These are phyloP conservation scores for Dipodascopsis uninucleata DNA, from an alignment of 805 yeast genomes.

Conservation along the genomic window DNA sequence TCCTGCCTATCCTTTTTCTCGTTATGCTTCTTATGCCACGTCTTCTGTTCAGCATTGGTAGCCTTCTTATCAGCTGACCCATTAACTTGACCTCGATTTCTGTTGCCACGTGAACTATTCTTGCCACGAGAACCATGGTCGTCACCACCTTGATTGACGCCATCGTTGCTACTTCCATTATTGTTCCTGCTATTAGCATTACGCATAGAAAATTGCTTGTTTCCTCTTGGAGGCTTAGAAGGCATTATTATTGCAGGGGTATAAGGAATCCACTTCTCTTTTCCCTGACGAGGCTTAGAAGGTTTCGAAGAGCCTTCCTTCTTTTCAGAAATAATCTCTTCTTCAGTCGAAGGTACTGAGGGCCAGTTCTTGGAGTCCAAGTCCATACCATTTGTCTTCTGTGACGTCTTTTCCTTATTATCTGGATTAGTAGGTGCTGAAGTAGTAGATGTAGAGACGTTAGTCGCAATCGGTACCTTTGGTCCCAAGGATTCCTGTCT, in stretches of 20 bases:
- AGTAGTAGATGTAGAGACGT: conserved; percentile 11
- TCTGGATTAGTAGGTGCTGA: conserved; percentile 32
- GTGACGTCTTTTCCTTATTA: conserved; percentile 26
- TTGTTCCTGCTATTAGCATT: conserved; percentile 6
- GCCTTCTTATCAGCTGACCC: conserved; percentile 20
- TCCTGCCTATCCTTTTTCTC: conserved; percentile 12
- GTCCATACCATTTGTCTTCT: conserved; percentile 25
- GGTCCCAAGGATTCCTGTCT: conserved; percentile 17
- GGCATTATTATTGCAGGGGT: conserved; percentile 50
- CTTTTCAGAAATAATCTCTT: conserved; percentile 22
- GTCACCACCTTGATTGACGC: too few species aligned
- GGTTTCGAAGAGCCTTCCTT: conserved; percentile 10
- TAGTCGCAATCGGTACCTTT: conserved; percentile 1
- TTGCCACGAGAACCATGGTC: too few species aligned
- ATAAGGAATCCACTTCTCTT: conserved; percentile 72
- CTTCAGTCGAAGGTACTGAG: conserved; percentile 38
- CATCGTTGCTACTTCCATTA: conserved; percentile 6
- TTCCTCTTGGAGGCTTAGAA: conserved; percentile 24
- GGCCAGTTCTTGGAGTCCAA: conserved; percentile 38
- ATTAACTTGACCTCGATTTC: conserved; percentile 17
- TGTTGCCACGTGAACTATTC: conserved; percentile 16
- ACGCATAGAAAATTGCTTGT: conserved; percentile 32
- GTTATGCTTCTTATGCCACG: conserved; percentile 13
- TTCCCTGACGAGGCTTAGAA: conserved; percentile 35
- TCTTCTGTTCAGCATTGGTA: conserved; percentile 1